Conservation (phyloP, 169 alveolate species). For the Cyclospora cayetanensis region DNA sequence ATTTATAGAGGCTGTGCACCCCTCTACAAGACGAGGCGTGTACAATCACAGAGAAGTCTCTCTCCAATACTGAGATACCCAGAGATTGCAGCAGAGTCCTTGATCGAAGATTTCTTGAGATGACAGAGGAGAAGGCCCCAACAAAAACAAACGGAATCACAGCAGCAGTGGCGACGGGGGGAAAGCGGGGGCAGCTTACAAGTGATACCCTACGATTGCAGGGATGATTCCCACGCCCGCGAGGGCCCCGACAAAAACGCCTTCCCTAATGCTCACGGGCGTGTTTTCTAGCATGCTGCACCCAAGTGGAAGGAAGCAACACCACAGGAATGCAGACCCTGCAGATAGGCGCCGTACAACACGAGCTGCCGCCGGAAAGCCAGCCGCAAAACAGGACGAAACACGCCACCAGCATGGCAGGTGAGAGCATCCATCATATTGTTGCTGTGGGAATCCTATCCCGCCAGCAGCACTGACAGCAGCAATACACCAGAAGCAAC, state of each 20-base stretch:
- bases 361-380: neutral
- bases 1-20: too few relatives aligned
- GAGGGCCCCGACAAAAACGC: neutral
- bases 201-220: neutral
- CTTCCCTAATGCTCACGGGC: neutral
- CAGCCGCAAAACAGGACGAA: neutral
- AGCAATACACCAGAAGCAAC: neutral
- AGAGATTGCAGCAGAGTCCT: too few relatives aligned
- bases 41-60: too few relatives aligned
- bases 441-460: neutral
- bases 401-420: neutral
- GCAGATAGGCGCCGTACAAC: too few relatives aligned
- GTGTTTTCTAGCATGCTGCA: neutral
- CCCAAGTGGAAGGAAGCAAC: neutral
- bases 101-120: too few relatives aligned
- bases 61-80: too few relatives aligned
- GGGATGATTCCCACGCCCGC: neutral
- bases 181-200: neutral
- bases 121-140: too few relatives aligned
- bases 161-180: slow-evolving; percentile 4
- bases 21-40: too few relatives aligned
- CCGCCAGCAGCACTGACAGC: neutral
- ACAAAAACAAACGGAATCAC: neutral
- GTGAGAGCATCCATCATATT: neutral
- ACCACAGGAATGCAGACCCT: neutral